Base-by-base conservation (phyloP, 495 filamentous ascomycete genomes). In the Pyrenula aspistea region DNA sequence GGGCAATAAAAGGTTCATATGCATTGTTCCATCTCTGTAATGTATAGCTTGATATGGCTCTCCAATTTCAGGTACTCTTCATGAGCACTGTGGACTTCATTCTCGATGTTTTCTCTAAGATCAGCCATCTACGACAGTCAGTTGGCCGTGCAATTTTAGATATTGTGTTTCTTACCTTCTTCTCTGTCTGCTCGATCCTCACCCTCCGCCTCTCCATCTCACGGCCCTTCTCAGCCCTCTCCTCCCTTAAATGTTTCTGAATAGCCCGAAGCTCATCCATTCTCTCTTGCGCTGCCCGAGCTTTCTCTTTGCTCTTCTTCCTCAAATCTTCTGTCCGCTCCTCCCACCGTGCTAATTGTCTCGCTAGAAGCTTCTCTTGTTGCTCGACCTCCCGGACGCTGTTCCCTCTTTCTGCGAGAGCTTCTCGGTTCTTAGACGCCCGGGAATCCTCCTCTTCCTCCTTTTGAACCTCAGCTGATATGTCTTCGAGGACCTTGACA, bases 11-110 rank as follows among this genome's bases (percentile, higher is more conserved):
- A 25, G 56, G n/a, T 10, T 85, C 66, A 89, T 58, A 91, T 79
- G 58, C 83, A 84, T 72, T 96, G 91, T 68, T 97, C 94, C 91
- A 98, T 96, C 77, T 97, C 91, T 23, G 86, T 95, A 67, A 97
- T 93, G 74, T 98, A 98, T 57, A 96, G 77, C 69, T 89, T 91
- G 66, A 98, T 95, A 70, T 98, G 93, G 23, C 89, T 84, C 71
- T 96, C 92, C 79, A 97, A 82, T 79, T 95, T 95, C 63, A 94
- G 74, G 69, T 93, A 97, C 75, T 97, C 89, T 54, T 91, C 89
- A 56, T 94, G 84, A 1, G 93, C 88, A 19, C 75, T 77, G 58
- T 88, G 86, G 11, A 96, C 85, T 72, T 98, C 93, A 57, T 83
- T 88, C 65, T 97, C 94, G 56, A 97, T 93, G 60, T 92, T 95